Evolutionary conservation across 2,329 filamentous ascomycete genomes (phyloP).

Genomic region (Pseudogymnoascus sp.): DNA sequence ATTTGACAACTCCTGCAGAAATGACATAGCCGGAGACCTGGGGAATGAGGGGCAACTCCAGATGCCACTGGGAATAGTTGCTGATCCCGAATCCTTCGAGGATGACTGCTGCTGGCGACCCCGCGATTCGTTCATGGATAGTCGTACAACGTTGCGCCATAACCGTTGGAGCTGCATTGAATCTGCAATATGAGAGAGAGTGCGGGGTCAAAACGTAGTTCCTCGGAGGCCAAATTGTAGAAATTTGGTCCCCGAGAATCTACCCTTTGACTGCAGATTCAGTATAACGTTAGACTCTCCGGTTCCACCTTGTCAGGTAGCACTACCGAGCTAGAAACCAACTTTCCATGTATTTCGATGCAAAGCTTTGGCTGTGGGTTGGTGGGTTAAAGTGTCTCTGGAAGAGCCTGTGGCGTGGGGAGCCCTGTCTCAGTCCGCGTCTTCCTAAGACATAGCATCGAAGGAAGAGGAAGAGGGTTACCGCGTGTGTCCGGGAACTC

Average conservation of each 20-base stretch:
- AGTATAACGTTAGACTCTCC: background rate
- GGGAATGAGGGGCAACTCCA: background rate
- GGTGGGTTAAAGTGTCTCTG: background rate
- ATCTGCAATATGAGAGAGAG: background rate
- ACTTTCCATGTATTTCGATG: background rate
- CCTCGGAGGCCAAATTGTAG: background rate
- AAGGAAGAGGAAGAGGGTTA: background rate
- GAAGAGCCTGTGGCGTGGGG: background rate
- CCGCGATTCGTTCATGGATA: background rate
- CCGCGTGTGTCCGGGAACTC: background rate
- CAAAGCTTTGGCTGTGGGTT: background rate
- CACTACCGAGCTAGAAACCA: background rate
- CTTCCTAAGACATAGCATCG: background rate
- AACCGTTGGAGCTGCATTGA: background rate
- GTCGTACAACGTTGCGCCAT: conserved; percentile 7
- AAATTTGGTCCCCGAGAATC: background rate
- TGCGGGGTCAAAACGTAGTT: background rate
- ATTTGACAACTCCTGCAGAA: background rate
- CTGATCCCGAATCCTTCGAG: conserved; percentile 1
- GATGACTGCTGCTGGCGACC: background rate
- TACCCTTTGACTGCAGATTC: background rate
- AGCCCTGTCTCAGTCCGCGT: background rate
- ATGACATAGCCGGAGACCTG: background rate
- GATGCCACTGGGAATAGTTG: background rate
- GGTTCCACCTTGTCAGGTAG: background rate